A percentile compares a stretch with the other conserved stretches of the same genome.
phyloP scores from a whole-genome alignment of 2,329 filamentous ascomycete species.

The Phialocephala sp. region DNA sequence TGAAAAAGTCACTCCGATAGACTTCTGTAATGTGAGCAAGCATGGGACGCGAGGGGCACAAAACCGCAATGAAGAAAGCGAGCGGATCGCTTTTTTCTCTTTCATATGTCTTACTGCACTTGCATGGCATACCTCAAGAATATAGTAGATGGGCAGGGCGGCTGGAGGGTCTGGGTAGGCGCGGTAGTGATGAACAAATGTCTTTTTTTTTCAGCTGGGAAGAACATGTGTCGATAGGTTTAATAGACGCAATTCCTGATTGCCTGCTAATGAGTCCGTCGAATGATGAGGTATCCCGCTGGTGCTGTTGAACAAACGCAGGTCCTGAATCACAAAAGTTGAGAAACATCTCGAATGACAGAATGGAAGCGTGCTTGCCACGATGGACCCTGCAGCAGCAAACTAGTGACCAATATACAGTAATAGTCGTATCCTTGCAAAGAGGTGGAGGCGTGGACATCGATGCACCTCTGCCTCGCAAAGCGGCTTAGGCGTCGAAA shows the following conservation, averaged over 20 bases:
- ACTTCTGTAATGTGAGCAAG: conserved; percentile 33
- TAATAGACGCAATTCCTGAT: conserved; percentile 17
- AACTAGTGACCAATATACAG: neutral
- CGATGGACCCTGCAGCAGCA: neutral
- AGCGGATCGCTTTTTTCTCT: conserved; percentile 13
- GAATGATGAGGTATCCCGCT: neutral
- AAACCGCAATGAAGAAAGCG: conserved; percentile 12
- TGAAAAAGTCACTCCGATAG: conserved; percentile 24
- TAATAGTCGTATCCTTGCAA: neutral
- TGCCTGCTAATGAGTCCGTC: neutral
- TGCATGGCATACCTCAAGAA: conserved; percentile 12
- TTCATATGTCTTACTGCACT: conserved; percentile 30
- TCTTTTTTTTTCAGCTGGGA: conserved; percentile 1
- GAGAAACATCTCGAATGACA: neutral
- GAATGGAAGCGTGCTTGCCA: neutral
- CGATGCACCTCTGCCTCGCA: neutral
- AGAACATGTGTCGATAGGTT: conserved; percentile 21
- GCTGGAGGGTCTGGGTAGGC: neutral
- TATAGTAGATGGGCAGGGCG: conserved; percentile 17
- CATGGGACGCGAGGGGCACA: conserved; percentile 19
- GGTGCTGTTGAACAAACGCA: conserved; percentile 1
- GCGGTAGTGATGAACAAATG: conserved; percentile 15
- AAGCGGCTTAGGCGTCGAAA: neutral
- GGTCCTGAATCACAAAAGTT: neutral
- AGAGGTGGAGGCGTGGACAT: neutral